Conservation (phyloP, 352 stramenopile species). For the Phytophthora pisi region DNA sequence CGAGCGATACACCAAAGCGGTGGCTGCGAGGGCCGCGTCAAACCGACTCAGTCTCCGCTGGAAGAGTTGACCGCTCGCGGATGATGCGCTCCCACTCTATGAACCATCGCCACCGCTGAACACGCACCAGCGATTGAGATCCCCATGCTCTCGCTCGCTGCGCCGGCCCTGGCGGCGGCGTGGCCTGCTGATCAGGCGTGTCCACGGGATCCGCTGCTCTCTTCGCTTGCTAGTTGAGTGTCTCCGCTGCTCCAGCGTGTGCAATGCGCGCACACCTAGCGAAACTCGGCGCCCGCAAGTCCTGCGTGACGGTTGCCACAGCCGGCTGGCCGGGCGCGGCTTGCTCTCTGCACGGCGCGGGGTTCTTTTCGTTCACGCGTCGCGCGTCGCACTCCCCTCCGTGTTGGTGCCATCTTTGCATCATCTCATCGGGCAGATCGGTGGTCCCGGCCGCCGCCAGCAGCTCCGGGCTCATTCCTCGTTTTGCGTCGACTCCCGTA, state of each 20-base stretch:
- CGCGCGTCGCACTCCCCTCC: slow-evolving; percentile 22
- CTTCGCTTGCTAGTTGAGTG: not conserved
- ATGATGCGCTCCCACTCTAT: slow-evolving; percentile 1
- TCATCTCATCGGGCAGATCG: slow-evolving; percentile 22
- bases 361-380: slow-evolving; percentile 19
- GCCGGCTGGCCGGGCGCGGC: not conserved
- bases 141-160: not conserved
- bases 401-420: slow-evolving; percentile 34
- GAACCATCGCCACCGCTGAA: not conserved
- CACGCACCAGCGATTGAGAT: not conserved
- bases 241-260: not conserved
- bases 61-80: not conserved
- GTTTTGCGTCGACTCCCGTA: slow-evolving; percentile 22
- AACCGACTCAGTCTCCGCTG: not conserved
- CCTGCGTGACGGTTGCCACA: not conserved
- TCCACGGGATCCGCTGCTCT: not conserved
- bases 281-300: not conserved
- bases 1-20: not conserved
- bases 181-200: not conserved
- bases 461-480: slow-evolving; percentile 19
- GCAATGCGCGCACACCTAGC: not conserved
- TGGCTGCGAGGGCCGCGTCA: not conserved
- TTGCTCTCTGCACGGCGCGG: slow-evolving; percentile 18
- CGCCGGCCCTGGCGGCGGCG: too few relatives aligned
- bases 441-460: not conserved